Evolutionary conservation across 345 rosid genomes (phyloP).

Genomic region (Populus pruinosa): DNA sequence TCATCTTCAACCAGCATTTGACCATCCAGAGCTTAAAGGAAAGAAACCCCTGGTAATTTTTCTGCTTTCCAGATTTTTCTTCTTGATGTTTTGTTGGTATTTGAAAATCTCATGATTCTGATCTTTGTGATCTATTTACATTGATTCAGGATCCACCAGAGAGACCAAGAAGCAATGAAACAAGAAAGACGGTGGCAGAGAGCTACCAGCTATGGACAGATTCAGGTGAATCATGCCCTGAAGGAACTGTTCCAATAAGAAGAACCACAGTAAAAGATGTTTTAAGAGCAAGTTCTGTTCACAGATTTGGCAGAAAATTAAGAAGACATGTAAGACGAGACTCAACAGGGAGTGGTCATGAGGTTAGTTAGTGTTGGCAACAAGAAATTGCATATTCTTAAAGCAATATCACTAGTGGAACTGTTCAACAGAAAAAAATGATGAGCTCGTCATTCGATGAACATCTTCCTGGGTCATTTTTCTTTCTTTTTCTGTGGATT

Average conservation of each 20-base stretch:
- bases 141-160: conserved; percentile 25
- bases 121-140: neutral
- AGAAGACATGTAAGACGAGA: conserved; percentile 29
- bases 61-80: neutral
- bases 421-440: neutral
- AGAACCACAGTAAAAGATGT: conserved; percentile 28
- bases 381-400: neutral
- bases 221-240: conserved; percentile 30
- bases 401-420: neutral
- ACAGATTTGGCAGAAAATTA: conserved; percentile 26
- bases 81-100: neutral
- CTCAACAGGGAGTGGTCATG: conserved; percentile 27
- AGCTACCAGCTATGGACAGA: conserved; percentile 28
- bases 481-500: neutral
- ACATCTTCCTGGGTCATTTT: neutral
- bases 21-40: conserved; percentile 29
- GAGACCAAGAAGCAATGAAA: conserved; percentile 24
- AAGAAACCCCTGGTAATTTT: conserved; percentile 24
- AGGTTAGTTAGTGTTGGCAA: conserved; percentile 14
- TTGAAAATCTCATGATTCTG: neutral
- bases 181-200: conserved; percentile 3
- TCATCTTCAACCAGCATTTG: conserved; percentile 40
- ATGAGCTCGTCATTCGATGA: neutral
- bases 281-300: conserved; percentile 21
- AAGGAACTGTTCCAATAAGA: conserved; percentile 32